Evolutionary conservation across 139 green algal species (phyloP), one percentile per base, ranked within the genome.

Genomic region (Chlamydomonas sphaeroides): DNA sequence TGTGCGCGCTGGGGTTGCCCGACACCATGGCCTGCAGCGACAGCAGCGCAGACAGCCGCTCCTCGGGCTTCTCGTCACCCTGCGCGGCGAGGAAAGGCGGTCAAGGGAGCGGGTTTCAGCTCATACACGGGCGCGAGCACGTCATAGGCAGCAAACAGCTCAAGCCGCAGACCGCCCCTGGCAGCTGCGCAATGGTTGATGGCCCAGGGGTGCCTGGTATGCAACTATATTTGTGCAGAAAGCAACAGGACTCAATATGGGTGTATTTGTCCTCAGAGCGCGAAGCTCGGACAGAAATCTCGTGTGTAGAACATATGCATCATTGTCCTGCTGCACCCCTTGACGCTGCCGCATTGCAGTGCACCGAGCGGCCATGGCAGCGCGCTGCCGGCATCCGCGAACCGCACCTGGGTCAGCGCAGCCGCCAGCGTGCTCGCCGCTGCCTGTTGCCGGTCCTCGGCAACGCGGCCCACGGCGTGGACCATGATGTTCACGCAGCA

Each of bases 41-140:
- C 28, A 90, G 65, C 14, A 88, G 77, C 8, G 77, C 86, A 1
- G 38, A 67, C 57, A 90, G 45, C 11, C 86, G 78, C 57, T 88
- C 82, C 71, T 90, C 86, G 35, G 81, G 61, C 28, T 72, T 71
- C 39, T 90, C 86, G 51, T 90, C 86, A 0, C 80, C 76, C 85
- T 89, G 74, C 63, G 35, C 10, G 28, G 15, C 51, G 56, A 4
- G 28, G 33, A 15, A 49, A 32, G 3, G 35, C 17, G 23, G 20
- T n/a, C n/a, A n/a, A n/a, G n/a, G n/a, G n/a, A n/a, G n/a, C n/a
- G n/a, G n/a, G n/a, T n/a, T n/a, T n/a, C n/a, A n/a, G n/a, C n/a
- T n/a, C n/a, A n/a, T n/a, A n/a, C n/a, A n/a, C n/a, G n/a, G n/a
- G n/a, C n/a, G n/a, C n/a, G n/a, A n/a, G n/a, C n/a, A n/a, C n/a